phyloP scores from a whole-genome alignment of 495 filamentous ascomycete genomes.

The Oleoguttula mirabilis region DNA sequence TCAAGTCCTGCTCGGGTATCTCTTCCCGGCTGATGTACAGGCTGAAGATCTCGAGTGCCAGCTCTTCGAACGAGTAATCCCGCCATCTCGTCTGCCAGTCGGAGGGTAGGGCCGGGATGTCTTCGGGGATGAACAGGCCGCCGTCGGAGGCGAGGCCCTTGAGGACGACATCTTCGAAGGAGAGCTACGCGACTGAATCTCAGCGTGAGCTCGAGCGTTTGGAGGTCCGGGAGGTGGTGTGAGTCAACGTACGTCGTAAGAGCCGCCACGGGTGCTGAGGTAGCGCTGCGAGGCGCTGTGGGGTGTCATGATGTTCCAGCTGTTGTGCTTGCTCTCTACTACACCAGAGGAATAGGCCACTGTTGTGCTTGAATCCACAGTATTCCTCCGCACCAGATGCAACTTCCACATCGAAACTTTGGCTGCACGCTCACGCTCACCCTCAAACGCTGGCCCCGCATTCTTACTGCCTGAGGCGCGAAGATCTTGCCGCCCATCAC shows the following conservation, averaged over 20 bases:
- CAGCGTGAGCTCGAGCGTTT: conserved; percentile 10
- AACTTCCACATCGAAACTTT: no score
- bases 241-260: conserved; percentile 50
- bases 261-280: conserved; percentile 67
- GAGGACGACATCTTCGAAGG: conserved; percentile 82
- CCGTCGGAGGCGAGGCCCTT: conserved; percentile 84
- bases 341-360: no score
- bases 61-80: conserved; percentile 62
- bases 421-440: no score
- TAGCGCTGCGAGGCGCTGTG: conserved; percentile 59
- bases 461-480: no score
- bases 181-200: conserved; percentile 44
- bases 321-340: no score
- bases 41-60: conserved; percentile 62
- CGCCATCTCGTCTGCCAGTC: conserved; percentile 58
- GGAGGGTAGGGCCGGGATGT: conserved; percentile 52
- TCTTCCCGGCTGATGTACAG: conserved; percentile 74
- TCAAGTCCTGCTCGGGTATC: conserved; percentile 69
- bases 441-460: no score
- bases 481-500: no score
- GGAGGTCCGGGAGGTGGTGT: not conserved
- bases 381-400: no score
- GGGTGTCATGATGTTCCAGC: conserved; percentile 3
- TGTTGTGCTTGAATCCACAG: no score
- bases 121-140: conserved; percentile 80